Evolutionary conservation across 2,329 filamentous ascomycete genomes (phyloP), one percentile per base, ranked within the genome.

Genomic region (Plenodomus lindquistii): DNA sequence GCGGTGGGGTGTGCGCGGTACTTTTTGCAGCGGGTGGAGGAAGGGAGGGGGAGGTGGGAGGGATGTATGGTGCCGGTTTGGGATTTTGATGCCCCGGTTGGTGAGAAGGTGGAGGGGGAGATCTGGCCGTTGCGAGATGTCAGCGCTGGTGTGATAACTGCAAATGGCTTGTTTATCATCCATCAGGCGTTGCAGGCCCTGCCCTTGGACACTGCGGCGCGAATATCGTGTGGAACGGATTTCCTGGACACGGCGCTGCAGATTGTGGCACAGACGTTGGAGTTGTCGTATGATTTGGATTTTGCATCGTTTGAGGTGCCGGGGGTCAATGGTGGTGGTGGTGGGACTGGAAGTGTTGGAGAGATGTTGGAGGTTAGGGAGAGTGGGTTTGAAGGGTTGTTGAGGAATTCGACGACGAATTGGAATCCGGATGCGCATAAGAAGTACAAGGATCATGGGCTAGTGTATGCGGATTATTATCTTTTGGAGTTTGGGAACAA

Each of bases 391-490:
- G 77, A 79, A 43, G 77, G 73, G 6, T 78, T 81, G 16, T 51
- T 81, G 7, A 63, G 69, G 11, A 74, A 77, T 42, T 72, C 76
- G 4, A 79, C 77, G 1, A 76, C 77, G 10, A 79, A 79, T 45
- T 76, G 77, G 52, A 77, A 75, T 38, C 68, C 76, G 49, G 73
- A 74, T 60, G 76, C 76, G 9, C 75, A 75, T 19, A 67, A 71
- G 39, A 68, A 72, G 27, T 78, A 76, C 62, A 71, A 72, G 5
- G 66, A 79, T 44, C 77, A 79, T 59, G 77, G 77, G 1, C 50
- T 80, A 17, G 77, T 80, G 0, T 80, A 80, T 57, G 77, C 77
- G 0, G 77, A 80, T 49, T 80, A 80, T 54, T 79, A 71, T 46
- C 71, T 79, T 24, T 47, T 80, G 13, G 63, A 78, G 24, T 70